Evolutionary conservation across 169 alveolate genomes (phyloP).

Genomic region (Plasmodium inui): DNA sequence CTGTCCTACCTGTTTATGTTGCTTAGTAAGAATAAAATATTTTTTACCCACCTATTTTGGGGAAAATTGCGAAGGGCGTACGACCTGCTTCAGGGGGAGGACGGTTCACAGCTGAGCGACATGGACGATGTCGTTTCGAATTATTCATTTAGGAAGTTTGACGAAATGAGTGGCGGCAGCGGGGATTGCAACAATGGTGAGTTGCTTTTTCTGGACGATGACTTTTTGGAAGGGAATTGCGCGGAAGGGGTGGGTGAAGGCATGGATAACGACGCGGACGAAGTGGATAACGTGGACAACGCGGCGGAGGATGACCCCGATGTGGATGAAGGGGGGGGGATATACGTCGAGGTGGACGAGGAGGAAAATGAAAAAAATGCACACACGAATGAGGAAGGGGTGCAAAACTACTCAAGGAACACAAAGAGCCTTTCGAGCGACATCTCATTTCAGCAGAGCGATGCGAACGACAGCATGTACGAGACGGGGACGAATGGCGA

Average conservation of each 20-base stretch:
- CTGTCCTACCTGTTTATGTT: slow-evolving; percentile 17
- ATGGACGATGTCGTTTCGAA: slow-evolving; percentile 42
- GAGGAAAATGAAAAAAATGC: slow-evolving; percentile 2
- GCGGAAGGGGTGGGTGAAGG: neutral
- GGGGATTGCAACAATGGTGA: neutral
- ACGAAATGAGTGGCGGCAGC: neutral
- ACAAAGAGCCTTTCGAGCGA: neutral
- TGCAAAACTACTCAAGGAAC: neutral
- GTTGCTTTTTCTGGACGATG: slow-evolving; percentile 7
- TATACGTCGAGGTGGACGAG: slow-evolving; percentile 20
- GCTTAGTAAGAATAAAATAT: slow-evolving; percentile 20
- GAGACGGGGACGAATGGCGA: neutral
- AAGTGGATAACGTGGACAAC: no score
- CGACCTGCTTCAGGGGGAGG: slow-evolving; percentile 46
- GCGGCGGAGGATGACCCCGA: slow-evolving; percentile 15
- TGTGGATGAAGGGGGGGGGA: slow-evolving; percentile 24
- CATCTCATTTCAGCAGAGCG: neutral
- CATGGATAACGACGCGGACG: no score
- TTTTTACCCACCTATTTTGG: slow-evolving; percentile 45
- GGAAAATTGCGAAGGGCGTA: slow-evolving; percentile 2
- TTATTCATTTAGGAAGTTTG: slow-evolving; percentile 51
- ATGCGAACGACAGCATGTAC: neutral
- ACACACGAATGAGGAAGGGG: neutral
- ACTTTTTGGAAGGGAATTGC: neutral
- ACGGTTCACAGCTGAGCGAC: slow-evolving; percentile 5